A percentile compares a stretch with the other conserved stretches of the same genome.
Conservation (phyloP, 208 protist genomes). For the Naegleria gruberi region DNA sequence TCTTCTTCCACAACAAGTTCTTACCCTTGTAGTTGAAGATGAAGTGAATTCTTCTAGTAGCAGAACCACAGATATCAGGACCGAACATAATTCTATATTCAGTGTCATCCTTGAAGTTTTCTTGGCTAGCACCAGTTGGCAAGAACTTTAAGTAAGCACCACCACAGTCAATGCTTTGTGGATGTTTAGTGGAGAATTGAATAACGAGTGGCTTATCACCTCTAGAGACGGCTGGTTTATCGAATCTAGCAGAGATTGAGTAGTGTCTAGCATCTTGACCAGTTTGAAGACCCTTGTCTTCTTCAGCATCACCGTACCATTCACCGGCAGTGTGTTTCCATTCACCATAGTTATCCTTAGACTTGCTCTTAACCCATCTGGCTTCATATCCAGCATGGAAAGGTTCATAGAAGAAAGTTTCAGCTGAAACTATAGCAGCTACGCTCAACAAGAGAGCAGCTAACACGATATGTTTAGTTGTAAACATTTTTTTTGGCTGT, state of each 20-base stretch:
- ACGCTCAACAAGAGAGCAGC: not conserved
- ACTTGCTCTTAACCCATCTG: slow-evolving; percentile 53
- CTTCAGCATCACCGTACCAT: slow-evolving; percentile 52
- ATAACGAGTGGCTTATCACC: slow-evolving; percentile 73
- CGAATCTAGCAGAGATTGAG: slow-evolving; percentile 40
- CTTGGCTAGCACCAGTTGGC: slow-evolving; percentile 55
- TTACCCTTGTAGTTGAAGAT: slow-evolving; percentile 85
- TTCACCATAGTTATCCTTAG: slow-evolving; percentile 54
- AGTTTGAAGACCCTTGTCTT: slow-evolving; percentile 30
- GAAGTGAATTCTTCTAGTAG: slow-evolving; percentile 67
- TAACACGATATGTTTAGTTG: not conserved
- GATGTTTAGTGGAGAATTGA: slow-evolving; percentile 77
- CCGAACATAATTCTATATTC: slow-evolving; percentile 90
- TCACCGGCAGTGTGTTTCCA: slow-evolving; percentile 50
- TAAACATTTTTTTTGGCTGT: not conserved
- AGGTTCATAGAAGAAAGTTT: not conserved
- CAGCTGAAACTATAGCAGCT: not conserved
- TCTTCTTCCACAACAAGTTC: slow-evolving; percentile 73
- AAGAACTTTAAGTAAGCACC: slow-evolving; percentile 85
- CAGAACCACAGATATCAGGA: slow-evolving; percentile 78
- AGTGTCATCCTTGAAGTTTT: slow-evolving; percentile 68
- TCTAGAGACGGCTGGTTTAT: slow-evolving; percentile 27
- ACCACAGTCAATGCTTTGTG: slow-evolving; percentile 76
- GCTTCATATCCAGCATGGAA: slow-evolving; percentile 25
- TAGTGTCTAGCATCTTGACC: not conserved